Base-by-base conservation (phyloP, 768 basidiomycete species). In the Suillus occidentalis region DNA sequence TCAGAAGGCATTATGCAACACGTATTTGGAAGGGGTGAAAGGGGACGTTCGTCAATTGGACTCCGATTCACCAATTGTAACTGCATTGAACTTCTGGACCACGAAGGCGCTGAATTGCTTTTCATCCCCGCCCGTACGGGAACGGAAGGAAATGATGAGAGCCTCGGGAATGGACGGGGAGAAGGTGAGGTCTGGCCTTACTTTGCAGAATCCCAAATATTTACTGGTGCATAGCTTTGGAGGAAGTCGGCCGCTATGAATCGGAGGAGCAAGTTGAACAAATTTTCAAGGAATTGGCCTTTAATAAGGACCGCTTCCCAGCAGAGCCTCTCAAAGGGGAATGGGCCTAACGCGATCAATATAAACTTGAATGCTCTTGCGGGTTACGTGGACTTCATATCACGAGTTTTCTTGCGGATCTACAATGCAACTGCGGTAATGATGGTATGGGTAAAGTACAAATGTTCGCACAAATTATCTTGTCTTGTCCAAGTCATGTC, bases 61-160 rank as follows among this genome's bases (percentile, higher is more conserved):
- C 69, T 86, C 28, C 73, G 82, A 31, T 89, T 88, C 69, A 79
- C 82, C 40, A 78, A 79, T 7, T 85, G 85, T 45, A 80, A 84
- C 68, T 81, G 77, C 20, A 77, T 80, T 1, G 82, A 85, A 56
- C 67, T 89, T 64, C 75, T 90, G 66, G 82, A 90, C 62, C 83
- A 85, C 67, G 72, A 80, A 50, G 84, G 86, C 0, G 81, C 83
- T 2, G 82, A 89, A 70, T 61, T 88, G 20, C 70, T 89, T 58
- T 74, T 89, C 37, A 83, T 89, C 60, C 84, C 83, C 6, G 81
- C 84, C 0, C 79, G 82, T 63, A 78, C 77, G 1, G 84, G 83
- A 0, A 80, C 84, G 58, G 77, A 81, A 50, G 83, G 83, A 0
- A 65, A 85, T 47, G 83, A 85, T 61, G 67, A 75, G 50, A 85